Conservation (phyloP, 805 yeast genomes). For the Starmerella scarabaei region DNA sequence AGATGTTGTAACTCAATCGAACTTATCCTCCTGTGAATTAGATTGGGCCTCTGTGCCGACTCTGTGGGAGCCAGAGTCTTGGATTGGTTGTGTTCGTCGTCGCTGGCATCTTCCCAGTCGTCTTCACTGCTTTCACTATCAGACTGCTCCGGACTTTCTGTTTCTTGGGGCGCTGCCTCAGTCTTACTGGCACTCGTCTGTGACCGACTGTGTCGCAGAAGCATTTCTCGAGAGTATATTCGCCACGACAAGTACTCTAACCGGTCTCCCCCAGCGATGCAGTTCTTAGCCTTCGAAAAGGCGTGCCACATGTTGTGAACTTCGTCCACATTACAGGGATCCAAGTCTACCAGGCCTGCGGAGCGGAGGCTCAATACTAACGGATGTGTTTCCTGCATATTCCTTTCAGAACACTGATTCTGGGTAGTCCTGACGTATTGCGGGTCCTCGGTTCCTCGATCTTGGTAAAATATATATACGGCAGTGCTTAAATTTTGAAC, state of each 20-base stretch:
- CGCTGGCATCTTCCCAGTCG: constrained; percentile 1
- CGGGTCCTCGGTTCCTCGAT: no score
- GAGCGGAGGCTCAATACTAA: constrained; percentile 17
- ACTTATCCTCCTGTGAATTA: constrained; percentile 7
- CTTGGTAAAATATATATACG: no score
- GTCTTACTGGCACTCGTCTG: no score
- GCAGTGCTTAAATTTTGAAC: no score
- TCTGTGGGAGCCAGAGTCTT: no score
- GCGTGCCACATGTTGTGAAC: constrained; percentile 21
- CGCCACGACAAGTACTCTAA: constrained; percentile 22
- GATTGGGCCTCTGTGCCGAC: no score
- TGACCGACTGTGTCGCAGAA: constrained; percentile 1
- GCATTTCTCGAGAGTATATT: constrained; percentile 19
- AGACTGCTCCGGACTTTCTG: not conserved
- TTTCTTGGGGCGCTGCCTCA: no score
- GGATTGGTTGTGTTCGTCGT: no score
- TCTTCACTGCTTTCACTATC: constrained; percentile 1
- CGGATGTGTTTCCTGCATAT: constrained; percentile 15
- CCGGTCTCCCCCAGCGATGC: constrained; percentile 20
- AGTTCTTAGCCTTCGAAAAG: constrained; percentile 19
- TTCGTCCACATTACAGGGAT: constrained; percentile 19
- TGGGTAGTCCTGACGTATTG: no score
- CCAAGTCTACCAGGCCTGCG: constrained; percentile 18
- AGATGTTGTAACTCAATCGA: constrained; percentile 12
- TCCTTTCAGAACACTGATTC: no score